Percentiles rank a stretch among this genome's conserved stretches.
Conservation (phyloP, 352 stramenopile species). For the Phytophthora chlamydospora region DNA sequence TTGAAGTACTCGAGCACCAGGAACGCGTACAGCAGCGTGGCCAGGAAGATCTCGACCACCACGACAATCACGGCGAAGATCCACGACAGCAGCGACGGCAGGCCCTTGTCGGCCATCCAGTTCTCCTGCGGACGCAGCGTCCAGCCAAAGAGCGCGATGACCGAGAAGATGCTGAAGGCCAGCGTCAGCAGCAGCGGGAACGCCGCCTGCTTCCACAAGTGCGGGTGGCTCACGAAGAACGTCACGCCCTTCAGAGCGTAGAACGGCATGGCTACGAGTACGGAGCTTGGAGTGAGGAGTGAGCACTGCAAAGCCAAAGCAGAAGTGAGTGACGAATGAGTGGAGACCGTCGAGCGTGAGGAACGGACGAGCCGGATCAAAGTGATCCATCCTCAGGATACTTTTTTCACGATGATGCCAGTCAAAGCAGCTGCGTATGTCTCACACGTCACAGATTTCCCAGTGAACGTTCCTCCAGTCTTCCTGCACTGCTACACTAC, state of each 20-base stretch:
- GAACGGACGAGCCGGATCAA: constrained; percentile 16
- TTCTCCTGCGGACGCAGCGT: constrained; percentile 51
- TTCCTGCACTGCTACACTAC: constrained; percentile 3
- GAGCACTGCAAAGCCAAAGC: constrained; percentile 12
- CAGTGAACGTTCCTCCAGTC: constrained; percentile 5
- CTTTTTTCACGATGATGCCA: constrained; percentile 22
- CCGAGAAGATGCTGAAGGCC: constrained; percentile 49
- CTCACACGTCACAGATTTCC: constrained; percentile 23
- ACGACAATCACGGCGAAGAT: constrained; percentile 58
- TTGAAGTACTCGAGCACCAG: constrained; percentile 56
- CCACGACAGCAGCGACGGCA: constrained; percentile 50
- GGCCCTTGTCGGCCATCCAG: constrained; percentile 38
- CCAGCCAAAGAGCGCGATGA: constrained; percentile 50
- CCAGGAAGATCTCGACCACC: constrained; percentile 60
- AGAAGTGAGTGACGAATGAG: constrained; percentile 24
- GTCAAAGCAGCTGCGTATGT: constrained; percentile 11
- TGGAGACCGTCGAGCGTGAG: constrained; percentile 7
- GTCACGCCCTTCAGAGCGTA: constrained; percentile 49
- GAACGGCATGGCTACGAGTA: constrained; percentile 31
- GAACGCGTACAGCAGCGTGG: constrained; percentile 56
- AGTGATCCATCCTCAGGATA: constrained; percentile 20
- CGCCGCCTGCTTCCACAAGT: constrained; percentile 51
- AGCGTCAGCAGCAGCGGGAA: constrained; percentile 61
- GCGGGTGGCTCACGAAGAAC: constrained; percentile 57
- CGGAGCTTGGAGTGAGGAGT: background rate